phyloP scores from a whole-genome alignment of 768 basidiomycete species.

The Pleurotus sapidus region DNA sequence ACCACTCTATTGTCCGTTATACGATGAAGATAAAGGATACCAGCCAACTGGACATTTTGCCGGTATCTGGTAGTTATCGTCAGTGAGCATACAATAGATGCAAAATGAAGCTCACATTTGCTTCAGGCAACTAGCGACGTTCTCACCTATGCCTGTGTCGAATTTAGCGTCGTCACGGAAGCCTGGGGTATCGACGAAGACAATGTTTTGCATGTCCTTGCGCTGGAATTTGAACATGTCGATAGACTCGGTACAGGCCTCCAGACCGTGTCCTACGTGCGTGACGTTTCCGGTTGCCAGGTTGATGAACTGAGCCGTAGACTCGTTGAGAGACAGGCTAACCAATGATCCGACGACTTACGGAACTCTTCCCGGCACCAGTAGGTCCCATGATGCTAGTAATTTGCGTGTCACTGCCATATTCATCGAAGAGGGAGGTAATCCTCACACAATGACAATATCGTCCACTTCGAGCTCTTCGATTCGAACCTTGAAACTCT shows the following conservation, averaged over 20 bases:
- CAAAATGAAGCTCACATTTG: slow-evolving; percentile 15
- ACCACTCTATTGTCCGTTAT: slow-evolving; percentile 34
- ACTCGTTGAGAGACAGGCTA: too few species aligned
- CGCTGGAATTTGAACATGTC: slow-evolving; percentile 12
- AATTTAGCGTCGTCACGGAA: slow-evolving; percentile 19
- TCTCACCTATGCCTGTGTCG: slow-evolving; percentile 18
- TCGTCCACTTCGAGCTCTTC: too few species aligned
- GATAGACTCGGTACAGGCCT: slow-evolving; percentile 19
- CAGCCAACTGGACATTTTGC: slow-evolving; percentile 14
- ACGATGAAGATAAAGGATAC: slow-evolving; percentile 26
- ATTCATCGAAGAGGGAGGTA: too few species aligned
- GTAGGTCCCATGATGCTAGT: slow-evolving; percentile 22
- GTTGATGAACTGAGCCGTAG: slow-evolving; percentile 19
- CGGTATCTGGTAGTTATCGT: too few species aligned
- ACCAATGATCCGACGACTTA: neutral
- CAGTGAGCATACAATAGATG: too few species aligned
- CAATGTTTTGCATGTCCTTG: slow-evolving; percentile 7
- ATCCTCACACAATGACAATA: too few species aligned
- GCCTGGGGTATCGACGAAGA: slow-evolving; percentile 27
- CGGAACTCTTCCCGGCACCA: slow-evolving; percentile 20
- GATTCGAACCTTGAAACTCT: too few species aligned
- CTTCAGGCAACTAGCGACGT: slow-evolving; percentile 22
- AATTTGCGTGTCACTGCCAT: neutral
- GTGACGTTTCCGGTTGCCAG: slow-evolving; percentile 14
- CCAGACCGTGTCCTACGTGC: slow-evolving; percentile 16